Evolutionary conservation across 23 red algal species (phyloP), one percentile per base, ranked within the genome.

Genomic region (Cyanidiococcus yangmingshanensis): DNA sequence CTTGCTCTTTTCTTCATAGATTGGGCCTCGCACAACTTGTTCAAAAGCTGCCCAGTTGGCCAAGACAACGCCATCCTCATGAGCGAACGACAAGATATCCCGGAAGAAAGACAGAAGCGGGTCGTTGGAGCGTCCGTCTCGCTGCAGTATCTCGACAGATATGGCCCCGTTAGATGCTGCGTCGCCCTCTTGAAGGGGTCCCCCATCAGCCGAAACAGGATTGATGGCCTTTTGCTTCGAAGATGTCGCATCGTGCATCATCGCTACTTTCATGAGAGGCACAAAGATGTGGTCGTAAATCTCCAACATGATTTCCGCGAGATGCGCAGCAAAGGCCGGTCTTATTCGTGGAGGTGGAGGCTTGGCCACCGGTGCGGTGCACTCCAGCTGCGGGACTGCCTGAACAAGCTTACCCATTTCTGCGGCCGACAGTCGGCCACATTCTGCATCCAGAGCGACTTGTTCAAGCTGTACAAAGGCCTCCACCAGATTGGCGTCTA

Each of bases 281-380:
- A 35, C 63, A 29, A 71, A 71, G 16, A 71, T 7, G 16, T 71
- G 63, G 16, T 71, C 63, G 63, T 71, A 35, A 7, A 71, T 25
- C 7, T 71, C 63, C n/a, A 71, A 30, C 27, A 71, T 32, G 16
- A 71, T 71, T 29, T 71, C 63, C 63, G 32, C 63, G n/a, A 71
- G n/a, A 35, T 71, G 63, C 63, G 63, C 63, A 12, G 63, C 3
- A 35, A 35, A 30, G 15, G 63, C 21, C 63, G 32, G 12, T 25
- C 63, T 12, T 35, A 71, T 25, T 3, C 63, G 63, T 12, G 63
- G 27, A 25, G 63, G 63, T 30, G 63, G 63, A 7, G 63, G 12
- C 32, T 29, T 12, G 27, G 63, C 63, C n/a, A 12, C n/a, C 16
- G 15, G n/a, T 7, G 3, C 63, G 12, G 21, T 35, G 27, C 63